A percentile compares a stretch with the other conserved stretches of the same genome.
Evolutionary conservation across 306 rosid genomes (phyloP).

Genomic region (Vigna hirtella): DNA sequence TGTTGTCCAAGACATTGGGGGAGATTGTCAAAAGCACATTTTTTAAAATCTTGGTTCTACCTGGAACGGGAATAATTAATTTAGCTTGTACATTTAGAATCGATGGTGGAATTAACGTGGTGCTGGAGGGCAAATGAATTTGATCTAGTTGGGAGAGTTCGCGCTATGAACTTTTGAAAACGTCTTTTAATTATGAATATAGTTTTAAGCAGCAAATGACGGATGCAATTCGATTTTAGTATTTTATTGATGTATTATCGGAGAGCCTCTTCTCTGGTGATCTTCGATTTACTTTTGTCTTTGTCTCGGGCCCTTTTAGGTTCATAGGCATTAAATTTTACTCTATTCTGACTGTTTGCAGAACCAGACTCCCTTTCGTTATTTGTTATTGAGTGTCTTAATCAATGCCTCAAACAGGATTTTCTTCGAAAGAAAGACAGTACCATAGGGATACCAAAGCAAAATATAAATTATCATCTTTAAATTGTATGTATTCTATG

Average conservation of each 20-base stretch:
- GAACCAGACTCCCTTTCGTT: not conserved
- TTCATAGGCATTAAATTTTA: not conserved
- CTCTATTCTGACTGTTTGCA: slow-evolving; percentile 15
- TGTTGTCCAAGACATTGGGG: not conserved
- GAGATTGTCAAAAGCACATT: not conserved
- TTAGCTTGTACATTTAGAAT: not conserved
- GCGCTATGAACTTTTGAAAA: slow-evolving; percentile 11
- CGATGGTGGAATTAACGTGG: not conserved
- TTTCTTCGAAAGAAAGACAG: not conserved
- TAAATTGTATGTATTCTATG: not conserved
- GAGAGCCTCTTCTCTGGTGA: not conserved
- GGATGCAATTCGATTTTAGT: not conserved
- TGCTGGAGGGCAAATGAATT: not conserved
- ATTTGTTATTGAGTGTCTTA: not conserved
- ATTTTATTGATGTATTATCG: not conserved
- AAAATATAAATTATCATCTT: not conserved
- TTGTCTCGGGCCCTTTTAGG: not conserved
- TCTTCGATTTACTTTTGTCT: not conserved
- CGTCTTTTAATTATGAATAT: not conserved
- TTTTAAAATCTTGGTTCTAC: not conserved
- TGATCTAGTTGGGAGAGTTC: slow-evolving; percentile 25
- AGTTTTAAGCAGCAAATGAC: slow-evolving; percentile 4
- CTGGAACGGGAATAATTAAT: not conserved
- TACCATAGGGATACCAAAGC: not conserved
- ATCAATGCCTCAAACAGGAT: not conserved